Evolutionary conservation across 2,329 filamentous ascomycete genomes (phyloP), one percentile per base, ranked within the genome.

Genomic region (Scortechinia acanthostroma): DNA sequence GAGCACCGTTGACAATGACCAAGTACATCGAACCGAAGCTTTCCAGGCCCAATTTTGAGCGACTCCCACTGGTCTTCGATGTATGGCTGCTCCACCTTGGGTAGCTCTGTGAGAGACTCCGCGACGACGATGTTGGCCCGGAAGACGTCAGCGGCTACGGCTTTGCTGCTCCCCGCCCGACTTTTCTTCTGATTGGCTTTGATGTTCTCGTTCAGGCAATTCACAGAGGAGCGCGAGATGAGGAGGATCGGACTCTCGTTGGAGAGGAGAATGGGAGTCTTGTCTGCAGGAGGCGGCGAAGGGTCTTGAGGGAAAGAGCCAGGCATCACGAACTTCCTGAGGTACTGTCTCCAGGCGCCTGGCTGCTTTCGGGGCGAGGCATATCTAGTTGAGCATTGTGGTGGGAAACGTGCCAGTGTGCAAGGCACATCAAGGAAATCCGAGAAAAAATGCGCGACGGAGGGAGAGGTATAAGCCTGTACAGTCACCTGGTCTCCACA

Each of bases 171-270:
- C 10, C 25, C 25, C 10, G 10, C 10, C 10, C 10, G 10, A n/a
- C n/a, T n/a, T 30, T 30, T 30, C 20, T 40, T 78, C 17, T 76
- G 76, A n/a, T 67, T 71, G 3, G 65, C 62, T 45, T 66, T 73
- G 53, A 97, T 93, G 13, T 79, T 70, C 48, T 76, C 68, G 56
- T 97, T 97, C 4, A 97, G 66, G 2, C 74, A 75, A 42, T 88
- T 81, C 42, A 97, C 75, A 52, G 90, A 96, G 6, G 86, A 81
- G 45, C 80, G 76, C 17, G 88, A 89, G 46, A 97, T 83, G 42
- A 88, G 77, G 1, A 98, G 74, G 40, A 98, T 94, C 0, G 93
- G 91, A 45, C 89, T 95, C 62, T 97, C 93, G 59, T 98, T 98
- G 20, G 91, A 87, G 2, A 98, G 69, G 0, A 93, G 68, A 23